Base-by-base conservation (phyloP, 768 basidiomycete species). In the Coprinopsis strossmayeri region DNA sequence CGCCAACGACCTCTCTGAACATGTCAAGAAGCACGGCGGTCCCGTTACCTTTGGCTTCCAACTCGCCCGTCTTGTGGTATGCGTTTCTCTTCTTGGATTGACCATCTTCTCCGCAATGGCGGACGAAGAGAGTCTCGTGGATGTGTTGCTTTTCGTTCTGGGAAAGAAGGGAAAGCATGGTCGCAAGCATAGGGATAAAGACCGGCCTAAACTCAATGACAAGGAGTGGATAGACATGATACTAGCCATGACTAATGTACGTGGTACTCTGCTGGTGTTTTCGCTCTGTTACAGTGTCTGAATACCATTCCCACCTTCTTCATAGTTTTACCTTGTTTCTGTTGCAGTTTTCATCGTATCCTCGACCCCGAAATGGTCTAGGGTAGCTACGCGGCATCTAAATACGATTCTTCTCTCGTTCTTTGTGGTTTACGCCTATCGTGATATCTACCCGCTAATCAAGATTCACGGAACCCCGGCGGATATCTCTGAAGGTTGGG, bases 71-170 rank as follows among this genome's bases (percentile, higher is more conserved):
- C 61, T 79, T 3, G 46, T 75, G 2, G 69, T 69, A 25, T 70
- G 72, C 42, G 60, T 74, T 24, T 60, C 65, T 2, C 67, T 84
- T n/a, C 64, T 84, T 21, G 72, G 63, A 3, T 58, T 84, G 13
- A 76, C 76, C 9, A 62, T 77, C 43, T 69, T 70, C 1, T 67
- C 72, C 18, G 57, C 76, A 34, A 53, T 71, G 20, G 45, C 64
- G n/a, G 61, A 68, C 30, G 60, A 69, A 42, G 60, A 64, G 28
- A 27, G 45, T 26, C 21, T 26, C n/a, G 10, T 47, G 20, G 38
- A 49, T 13, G n/a, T n/a, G n/a, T n/a, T n/a, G n/a, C 18, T 38
- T 30, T 18, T 41, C 4, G 0, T 48, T 46, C 56, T 62, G 57
- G 59, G 57, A 34, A 64, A 64, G 46, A 61, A 60, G 28, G 56